Evolutionary conservation across 208 protist species (phyloP), one percentile per base, ranked within the genome.

Genomic region (Phytomonas francai): DNA sequence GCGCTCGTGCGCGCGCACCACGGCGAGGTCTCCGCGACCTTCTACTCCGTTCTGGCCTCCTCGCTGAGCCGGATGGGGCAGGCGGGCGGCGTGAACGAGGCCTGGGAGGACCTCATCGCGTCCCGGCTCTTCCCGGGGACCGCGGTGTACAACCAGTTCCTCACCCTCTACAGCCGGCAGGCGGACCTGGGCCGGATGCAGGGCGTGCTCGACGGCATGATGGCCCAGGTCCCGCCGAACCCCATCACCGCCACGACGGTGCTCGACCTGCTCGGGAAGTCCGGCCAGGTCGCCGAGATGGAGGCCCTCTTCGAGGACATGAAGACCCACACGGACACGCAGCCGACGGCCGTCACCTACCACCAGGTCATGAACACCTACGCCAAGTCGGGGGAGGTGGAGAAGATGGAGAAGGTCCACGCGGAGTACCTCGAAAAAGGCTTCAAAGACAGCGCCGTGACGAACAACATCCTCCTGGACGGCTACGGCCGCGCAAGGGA

Each of bases 311-410:
- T 94, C 66, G 83, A 88, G 31, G 89, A 94, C 68, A 94, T 94
- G 89, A 92, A 92, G 72, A 45, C 68, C 0, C 83, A 81, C 30
- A 74, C 86, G 11, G 89, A 94, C 76, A 92, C 86, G n/a, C 72
- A 80, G 27, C 89, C 89, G 19, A 94, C 89, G 11, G 86, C 86
- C n/a, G 89, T 94, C 16, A 94, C 89, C 19, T 94, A 89, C 71
- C 89, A 94, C 73, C 89, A 94, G 60, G 77, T 92, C 29, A 85
- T 94, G 76, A 94, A 94, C 68, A 78, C 89, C 11, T 94, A 92
- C 75, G 89, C 89, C 2, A 94, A 94, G 72, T 85, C 73, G 4
- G 89, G 86, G 0, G 89, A 94, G 67, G 79, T 94, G 59, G 66
- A 77, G 25, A 94, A 94, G 67, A 94, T 94, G 89, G 84, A 92